phyloP scores from a whole-genome alignment of 371 early-diverging fungal genomes.

The Lichtheimia hyalospora region DNA sequence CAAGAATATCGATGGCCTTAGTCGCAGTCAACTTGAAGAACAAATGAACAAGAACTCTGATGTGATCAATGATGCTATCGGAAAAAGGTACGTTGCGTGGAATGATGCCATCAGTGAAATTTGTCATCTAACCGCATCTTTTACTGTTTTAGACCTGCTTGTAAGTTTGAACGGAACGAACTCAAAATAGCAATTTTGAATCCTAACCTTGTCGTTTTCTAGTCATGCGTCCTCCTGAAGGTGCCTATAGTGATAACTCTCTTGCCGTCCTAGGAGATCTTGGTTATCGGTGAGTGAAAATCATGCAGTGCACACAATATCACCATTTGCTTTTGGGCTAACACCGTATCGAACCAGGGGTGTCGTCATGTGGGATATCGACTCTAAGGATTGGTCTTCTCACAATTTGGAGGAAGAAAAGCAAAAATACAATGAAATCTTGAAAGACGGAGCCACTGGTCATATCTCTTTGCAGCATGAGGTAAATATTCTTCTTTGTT shows the following conservation, averaged over 20 bases:
- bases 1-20: conserved; percentile 24
- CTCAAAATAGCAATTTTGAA: background rate
- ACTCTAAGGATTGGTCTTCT: conserved; percentile 51
- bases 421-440: conserved; percentile 11
- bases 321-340: background rate
- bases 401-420: conserved; percentile 21
- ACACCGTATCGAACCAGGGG: too few relatives aligned
- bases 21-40: conserved; percentile 13
- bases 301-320: too few relatives aligned
- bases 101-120: too few relatives aligned
- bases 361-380: conserved; percentile 54
- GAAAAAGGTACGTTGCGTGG: conserved; percentile 16
- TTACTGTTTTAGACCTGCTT: conserved; percentile 25
- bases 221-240: conserved; percentile 55
- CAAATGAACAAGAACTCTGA: conserved; percentile 31
- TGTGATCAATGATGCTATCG: conserved; percentile 26
- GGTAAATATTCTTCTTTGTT: conserved; percentile 4
- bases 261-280: conserved; percentile 38
- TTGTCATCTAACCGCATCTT: too few relatives aligned
- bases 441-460: conserved; percentile 15
- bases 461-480: conserved; percentile 49
- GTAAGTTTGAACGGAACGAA: conserved; percentile 14
- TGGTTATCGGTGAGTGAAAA: conserved; percentile 40
- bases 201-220: background rate
- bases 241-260: conserved; percentile 32